Percentiles rank a stretch among this genome's conserved stretches.
Conservation (phyloP, 192 early-diverging fungal species). For the Coemansia sp. region DNA sequence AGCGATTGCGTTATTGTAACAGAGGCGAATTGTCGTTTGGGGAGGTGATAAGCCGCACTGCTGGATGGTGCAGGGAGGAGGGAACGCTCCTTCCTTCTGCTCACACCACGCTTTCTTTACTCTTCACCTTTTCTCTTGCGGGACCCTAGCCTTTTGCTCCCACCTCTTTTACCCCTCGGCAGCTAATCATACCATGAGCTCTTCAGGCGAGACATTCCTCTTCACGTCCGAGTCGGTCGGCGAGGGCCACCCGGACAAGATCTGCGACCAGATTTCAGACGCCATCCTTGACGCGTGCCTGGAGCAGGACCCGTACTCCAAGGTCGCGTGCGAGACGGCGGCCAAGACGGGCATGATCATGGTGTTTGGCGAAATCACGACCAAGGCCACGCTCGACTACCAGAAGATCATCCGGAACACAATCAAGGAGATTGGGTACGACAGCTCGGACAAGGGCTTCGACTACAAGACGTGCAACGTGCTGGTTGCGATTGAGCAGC, state of each 20-base stretch:
- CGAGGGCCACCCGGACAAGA: slow-evolving; percentile 99
- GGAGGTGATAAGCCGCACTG: no score
- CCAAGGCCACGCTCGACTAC: slow-evolving; percentile 96
- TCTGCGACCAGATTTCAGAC: slow-evolving; percentile 99
- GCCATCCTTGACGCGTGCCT: slow-evolving; percentile 97
- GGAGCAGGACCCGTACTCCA: slow-evolving; percentile 89
- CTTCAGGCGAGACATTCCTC: slow-evolving; percentile 79
- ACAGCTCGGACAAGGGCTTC: slow-evolving; percentile 98
- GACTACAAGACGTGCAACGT: slow-evolving; percentile 99
- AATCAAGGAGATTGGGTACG: slow-evolving; percentile 98
- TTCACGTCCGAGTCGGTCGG: slow-evolving; percentile 99
- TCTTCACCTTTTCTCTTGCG: no score
- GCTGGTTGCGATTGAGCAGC: slow-evolving; percentile 98
- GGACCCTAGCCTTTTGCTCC: no score
- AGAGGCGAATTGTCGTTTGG: no score
- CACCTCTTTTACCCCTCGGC: background rate
- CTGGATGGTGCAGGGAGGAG: no score
- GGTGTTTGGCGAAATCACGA: slow-evolving; percentile 99
- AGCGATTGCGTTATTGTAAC: slow-evolving; percentile 14
- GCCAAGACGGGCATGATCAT: slow-evolving; percentile 99
- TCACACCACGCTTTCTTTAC: no score
- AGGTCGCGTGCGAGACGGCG: slow-evolving; percentile 99
- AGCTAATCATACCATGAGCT: slow-evolving; percentile 18
- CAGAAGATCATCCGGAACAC: slow-evolving; percentile 99
- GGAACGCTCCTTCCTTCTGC: no score